These are phyloP conservation scores for Ophiostoma novo-ulmi DNA, from an alignment of 2,329 filamentous ascomycete genomes.

Conservation along the genomic window DNA sequence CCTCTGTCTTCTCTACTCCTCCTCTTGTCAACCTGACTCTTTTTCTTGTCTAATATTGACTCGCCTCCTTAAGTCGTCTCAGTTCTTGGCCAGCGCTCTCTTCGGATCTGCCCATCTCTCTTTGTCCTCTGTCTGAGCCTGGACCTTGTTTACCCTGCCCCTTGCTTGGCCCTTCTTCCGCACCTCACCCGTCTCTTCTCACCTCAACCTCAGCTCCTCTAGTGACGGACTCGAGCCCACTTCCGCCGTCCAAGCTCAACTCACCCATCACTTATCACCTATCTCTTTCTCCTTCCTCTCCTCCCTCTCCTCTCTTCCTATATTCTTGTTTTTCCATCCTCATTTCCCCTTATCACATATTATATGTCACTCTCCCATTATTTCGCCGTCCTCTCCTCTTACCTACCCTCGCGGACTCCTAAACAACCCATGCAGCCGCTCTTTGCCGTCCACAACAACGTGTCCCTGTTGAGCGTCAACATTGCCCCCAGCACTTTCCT, in stretches of 20 bases:
- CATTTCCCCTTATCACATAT: neutral
- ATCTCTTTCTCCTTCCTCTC: neutral
- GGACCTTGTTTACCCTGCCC: neutral
- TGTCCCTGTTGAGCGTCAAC: slow-evolving; percentile 55
- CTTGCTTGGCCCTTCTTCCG: no score
- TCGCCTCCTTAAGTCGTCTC: neutral
- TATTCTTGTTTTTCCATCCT: neutral
- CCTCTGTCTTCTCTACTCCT: neutral
- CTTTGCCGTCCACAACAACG: slow-evolving; percentile 56
- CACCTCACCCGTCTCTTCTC: neutral
- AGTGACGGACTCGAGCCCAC: slow-evolving; percentile 13
- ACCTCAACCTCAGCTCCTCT: neutral
- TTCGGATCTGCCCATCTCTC: neutral
- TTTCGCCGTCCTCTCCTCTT: slow-evolving; percentile 1
- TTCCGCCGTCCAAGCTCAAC: neutral
- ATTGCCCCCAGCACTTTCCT: slow-evolving; percentile 56
- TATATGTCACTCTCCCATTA: slow-evolving; percentile 2
- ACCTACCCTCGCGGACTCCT: neutral
- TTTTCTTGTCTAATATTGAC: no score
- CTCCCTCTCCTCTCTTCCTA: neutral
- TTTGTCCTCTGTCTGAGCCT: neutral
- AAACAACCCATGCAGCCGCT: slow-evolving; percentile 48
- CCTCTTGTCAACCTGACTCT: neutral
- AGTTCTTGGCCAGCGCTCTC: neutral
- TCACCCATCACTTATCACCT: neutral